A percentile compares a stretch with the other conserved stretches of the same genome.
These are phyloP conservation scores for Tieghemiomyces parasiticus DNA, from an alignment of 192 early-diverging fungal genomes.

Conservation along the genomic window DNA sequence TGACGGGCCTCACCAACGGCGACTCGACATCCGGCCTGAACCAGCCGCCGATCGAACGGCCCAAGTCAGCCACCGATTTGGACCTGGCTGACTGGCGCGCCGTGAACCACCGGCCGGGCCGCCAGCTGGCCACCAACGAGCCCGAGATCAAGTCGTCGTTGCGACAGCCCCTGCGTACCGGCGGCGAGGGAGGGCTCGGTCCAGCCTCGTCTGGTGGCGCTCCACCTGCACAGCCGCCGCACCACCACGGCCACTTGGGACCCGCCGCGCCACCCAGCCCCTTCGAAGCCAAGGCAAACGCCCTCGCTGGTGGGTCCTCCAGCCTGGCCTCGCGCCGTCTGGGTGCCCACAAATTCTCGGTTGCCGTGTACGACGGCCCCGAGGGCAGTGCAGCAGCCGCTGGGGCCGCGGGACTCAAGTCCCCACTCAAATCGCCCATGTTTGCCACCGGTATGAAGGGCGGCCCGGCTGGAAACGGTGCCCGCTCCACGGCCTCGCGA, in stretches of 20 bases:
- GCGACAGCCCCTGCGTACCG: conserved; percentile 1
- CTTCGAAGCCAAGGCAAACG: background rate
- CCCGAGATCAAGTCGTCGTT: conserved; percentile 6
- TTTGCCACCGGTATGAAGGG: conserved; percentile 8
- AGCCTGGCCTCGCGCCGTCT: conserved; percentile 11
- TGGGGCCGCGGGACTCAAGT: conserved; percentile 1
- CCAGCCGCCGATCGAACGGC: conserved; percentile 20
- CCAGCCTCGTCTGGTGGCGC: background rate
- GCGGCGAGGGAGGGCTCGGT: background rate
- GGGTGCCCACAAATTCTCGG: conserved; percentile 11
- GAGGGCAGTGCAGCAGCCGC: background rate
- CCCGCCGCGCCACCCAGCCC: too few species aligned
- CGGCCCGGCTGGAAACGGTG: too few species aligned
- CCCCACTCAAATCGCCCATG: conserved; percentile 7
- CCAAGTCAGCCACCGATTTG: conserved; percentile 29
- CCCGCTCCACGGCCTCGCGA: conserved; percentile 1
- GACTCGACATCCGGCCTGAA: conserved; percentile 12
- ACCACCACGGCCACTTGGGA: background rate
- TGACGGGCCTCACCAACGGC: background rate
- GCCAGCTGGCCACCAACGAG: background rate
- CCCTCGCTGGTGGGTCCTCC: background rate
- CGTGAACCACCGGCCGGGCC: background rate
- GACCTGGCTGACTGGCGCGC: conserved; percentile 14
- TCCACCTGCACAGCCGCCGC: background rate
- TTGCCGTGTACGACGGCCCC: conserved; percentile 2